Evolutionary conservation across 352 stramenopile species (phyloP), one percentile per base, ranked within the genome.

Genomic region (Globisporangium lucens): DNA sequence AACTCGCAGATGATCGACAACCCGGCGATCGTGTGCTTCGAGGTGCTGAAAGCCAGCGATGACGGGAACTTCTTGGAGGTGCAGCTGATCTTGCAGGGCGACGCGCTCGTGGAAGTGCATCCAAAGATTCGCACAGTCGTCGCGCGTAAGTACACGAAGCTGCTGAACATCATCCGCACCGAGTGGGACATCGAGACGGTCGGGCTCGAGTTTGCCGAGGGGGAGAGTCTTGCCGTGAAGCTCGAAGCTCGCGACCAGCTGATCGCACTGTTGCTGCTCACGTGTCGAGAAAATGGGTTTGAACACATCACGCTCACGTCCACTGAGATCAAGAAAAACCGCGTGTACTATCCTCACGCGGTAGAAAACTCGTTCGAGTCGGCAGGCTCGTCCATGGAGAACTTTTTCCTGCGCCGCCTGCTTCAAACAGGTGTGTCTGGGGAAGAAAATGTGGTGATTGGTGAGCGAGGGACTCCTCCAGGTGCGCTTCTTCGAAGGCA

Each of bases 11-110:
- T 83, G 29, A 57, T 93, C 27, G 75, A 89, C 61, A 80, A 77
- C 30, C 75, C 85, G 1, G 79, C 85, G 4, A 67, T 88, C 13
- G 81, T 85, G 43, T 80, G 82, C 63, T 93, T 93, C 29, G 85
- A 93, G 36, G 85, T 90, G 10, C 75, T 78, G 53, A 91, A 87
- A 59, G 63, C 56, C 1, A 71, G 70, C 33, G 75, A 83, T 36
- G 78, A 75, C 13, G 66, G 53, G 15, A 82, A 70, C 56, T 79
- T 74, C 63, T 75, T 82, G 53, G 70, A 76, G n/a, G 87, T 89
- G 43, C 85, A 91, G 53, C 70, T 93, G 27, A 84, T 93, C 46
- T 63, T 93, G 58, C 81, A 91, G 63, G 74, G 74, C n/a, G 71
- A 78, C 22, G 74, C 71, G 20, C 30, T 93, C 4, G 71, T 93